Percentiles rank a stretch among this genome's conserved stretches.
phyloP scores from a whole-genome alignment of 148 eudicot genomes.

The Rhododendron williamsianum region DNA sequence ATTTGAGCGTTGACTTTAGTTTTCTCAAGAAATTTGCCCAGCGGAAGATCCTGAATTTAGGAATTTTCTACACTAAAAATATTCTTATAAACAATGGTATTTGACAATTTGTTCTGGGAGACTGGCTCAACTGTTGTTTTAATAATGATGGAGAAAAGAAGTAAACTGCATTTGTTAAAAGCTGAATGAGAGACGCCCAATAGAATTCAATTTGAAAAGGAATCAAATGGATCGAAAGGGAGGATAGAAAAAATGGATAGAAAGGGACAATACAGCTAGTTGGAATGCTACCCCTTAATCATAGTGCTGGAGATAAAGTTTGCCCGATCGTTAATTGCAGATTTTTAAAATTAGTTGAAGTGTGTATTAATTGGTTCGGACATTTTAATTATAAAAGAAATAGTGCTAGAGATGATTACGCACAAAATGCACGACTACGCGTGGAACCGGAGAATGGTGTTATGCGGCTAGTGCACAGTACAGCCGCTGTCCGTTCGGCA shows the following conservation, averaged over 20 bases:
- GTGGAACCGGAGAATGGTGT: no score
- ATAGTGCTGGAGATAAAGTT: neutral
- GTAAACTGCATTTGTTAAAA: neutral
- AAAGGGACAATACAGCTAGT: neutral
- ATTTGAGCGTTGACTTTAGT: neutral
- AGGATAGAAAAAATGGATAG: neutral
- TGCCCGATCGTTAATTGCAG: no score
- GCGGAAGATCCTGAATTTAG: no score
- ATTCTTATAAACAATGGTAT: neutral
- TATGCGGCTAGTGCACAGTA: no score
- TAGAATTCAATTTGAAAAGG: neutral
- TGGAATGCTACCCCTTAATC: neutral
- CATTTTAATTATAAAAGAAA: no score
- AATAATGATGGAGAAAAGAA: neutral
- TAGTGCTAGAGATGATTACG: no score
- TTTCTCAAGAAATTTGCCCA: no score
- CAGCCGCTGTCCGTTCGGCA: no score
- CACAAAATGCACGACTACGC: no score
- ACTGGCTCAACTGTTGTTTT: neutral
- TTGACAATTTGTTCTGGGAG: neutral
- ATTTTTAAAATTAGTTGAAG: no score
- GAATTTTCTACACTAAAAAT: no score
- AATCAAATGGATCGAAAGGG: neutral
- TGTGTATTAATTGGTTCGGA: no score
- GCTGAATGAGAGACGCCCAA: neutral